Evolutionary conservation across 1,139 yeast species (phyloP), one percentile per base, ranked within the genome.

Genomic region (Taphrina flavorubra): DNA sequence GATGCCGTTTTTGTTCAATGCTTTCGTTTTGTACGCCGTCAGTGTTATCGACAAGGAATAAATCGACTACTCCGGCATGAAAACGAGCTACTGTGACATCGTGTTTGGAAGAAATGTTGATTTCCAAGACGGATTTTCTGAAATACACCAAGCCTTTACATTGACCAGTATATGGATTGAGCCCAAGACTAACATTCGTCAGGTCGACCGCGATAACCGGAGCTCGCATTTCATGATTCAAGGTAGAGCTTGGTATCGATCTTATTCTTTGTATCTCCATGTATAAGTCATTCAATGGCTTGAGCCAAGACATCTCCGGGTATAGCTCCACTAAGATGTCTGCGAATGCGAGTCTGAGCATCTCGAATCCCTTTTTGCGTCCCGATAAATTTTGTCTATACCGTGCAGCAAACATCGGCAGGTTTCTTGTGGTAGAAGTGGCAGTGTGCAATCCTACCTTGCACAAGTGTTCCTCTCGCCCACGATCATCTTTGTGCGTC

Each of bases 1-100:
- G 51, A 7, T 36, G 31, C 11, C 49, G 47, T 25, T 44, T 51
- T 5, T 42, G 53, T 18, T 39, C 51, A n/a, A 34, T 31, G 3
- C 20, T 39, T 31, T 62, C 66, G 20, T 55, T 55, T 20, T 63
- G 61, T 10, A 42, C 51, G 14, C 67, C 36, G 37, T 44, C 61
- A 14, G 66, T 25, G 39, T 71, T 67, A 13, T 58, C 68, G 39
- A 70, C 63, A 6, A 72, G 70, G 14, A 70, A 60, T 42, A 71
- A 37, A 51, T 71, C 72, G 20, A 70, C 71, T 36, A 71, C 72
- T 13, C 67, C 67, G 14, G 61, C 56, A 55, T 63, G 67, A 20
- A 63, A n/a, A 3, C 36, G 34, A 11, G 56, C 44, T 14, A 51
- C n/a, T 11, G 18, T 39, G 10, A 13, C n/a, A 6, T 49, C 13